These are phyloP conservation scores for Sporothrix pseudoabietina DNA, from an alignment of 2,329 filamentous ascomycete species.

Conservation along the genomic window DNA sequence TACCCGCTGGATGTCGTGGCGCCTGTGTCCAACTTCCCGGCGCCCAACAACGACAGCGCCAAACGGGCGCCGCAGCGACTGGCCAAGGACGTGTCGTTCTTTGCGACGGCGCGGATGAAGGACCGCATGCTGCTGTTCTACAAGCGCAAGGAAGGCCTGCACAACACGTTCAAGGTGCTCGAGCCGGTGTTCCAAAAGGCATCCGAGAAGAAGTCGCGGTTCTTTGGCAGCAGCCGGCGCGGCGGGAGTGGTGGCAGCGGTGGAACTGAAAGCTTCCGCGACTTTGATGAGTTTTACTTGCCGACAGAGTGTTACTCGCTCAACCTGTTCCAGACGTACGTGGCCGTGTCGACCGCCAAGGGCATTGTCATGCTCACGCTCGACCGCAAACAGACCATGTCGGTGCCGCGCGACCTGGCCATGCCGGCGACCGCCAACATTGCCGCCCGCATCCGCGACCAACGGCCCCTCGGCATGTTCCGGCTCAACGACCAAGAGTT, in stretches of 20 bases:
- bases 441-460: slow-evolving; percentile 76
- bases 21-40: slow-evolving; percentile 62
- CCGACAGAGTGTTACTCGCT: slow-evolving; percentile 92
- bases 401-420: slow-evolving; percentile 78
- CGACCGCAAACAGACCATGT: slow-evolving; percentile 95
- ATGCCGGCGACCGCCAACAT: slow-evolving; percentile 80
- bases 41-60: slow-evolving; percentile 68
- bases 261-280: slow-evolving; percentile 87
- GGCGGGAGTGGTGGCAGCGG: slow-evolving; percentile 58
- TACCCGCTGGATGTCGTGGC: slow-evolving; percentile 88
- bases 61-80: slow-evolving; percentile 84
- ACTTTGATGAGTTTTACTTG: slow-evolving; percentile 98
- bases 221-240: slow-evolving; percentile 61
- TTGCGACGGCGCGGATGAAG: slow-evolving; percentile 95
- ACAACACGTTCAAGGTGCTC: slow-evolving; percentile 94
- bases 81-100: slow-evolving; percentile 92
- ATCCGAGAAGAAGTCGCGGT: slow-evolving; percentile 75
- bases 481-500: slow-evolving; percentile 90
- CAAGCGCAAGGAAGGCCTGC: slow-evolving; percentile 90
- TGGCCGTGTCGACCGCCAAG: slow-evolving; percentile 86
- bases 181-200: slow-evolving; percentile 95
- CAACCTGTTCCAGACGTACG: slow-evolving; percentile 92
- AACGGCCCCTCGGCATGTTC: slow-evolving; percentile 94
- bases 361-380: slow-evolving; percentile 95
- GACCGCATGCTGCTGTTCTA: slow-evolving; percentile 93